Percentiles rank a stretch among this genome's conserved stretches.
Conservation (phyloP, 495 filamentous ascomycete species). For the Podospora pseudoanserina region DNA sequence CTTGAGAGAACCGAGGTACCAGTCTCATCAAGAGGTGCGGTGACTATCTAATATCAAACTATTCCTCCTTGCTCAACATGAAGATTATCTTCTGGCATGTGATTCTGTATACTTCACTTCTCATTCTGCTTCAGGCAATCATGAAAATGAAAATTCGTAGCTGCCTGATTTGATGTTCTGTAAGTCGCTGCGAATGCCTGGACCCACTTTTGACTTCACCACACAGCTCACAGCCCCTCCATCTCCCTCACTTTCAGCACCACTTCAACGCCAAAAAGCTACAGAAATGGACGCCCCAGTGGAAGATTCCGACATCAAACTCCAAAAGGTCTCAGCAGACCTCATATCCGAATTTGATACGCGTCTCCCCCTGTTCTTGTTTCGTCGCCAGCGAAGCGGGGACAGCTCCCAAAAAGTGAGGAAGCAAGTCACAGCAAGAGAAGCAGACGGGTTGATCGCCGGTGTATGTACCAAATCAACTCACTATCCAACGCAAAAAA, state of each 20-base stretch:
- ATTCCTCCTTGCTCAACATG: too few relatives aligned
- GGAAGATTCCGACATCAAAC: constrained; percentile 63
- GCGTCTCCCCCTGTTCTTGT: constrained; percentile 51
- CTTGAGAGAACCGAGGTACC: too few relatives aligned
- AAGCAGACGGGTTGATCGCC: background rate
- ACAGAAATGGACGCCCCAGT: constrained; percentile 47
- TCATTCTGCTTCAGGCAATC: background rate
- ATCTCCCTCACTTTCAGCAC: background rate
- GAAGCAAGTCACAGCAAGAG: background rate
- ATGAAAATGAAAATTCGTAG: background rate
- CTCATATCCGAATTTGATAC: constrained; percentile 62
- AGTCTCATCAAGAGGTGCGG: too few relatives aligned
- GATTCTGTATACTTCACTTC: too few relatives aligned
- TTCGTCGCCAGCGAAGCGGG: constrained; percentile 18
- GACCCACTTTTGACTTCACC: background rate
- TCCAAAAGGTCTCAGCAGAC: constrained; percentile 67
- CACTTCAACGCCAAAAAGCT: constrained; percentile 12
- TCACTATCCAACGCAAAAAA: too few relatives aligned
- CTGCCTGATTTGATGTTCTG: background rate
- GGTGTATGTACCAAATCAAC: background rate
- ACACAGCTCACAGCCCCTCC: background rate
- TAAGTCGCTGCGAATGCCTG: background rate
- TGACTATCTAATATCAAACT: too few relatives aligned
- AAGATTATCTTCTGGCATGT: too few relatives aligned
- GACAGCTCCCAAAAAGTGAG: background rate